Conservation (phyloP, 2,329 filamentous ascomycete genomes). For the Fusarium subglutinans region DNA sequence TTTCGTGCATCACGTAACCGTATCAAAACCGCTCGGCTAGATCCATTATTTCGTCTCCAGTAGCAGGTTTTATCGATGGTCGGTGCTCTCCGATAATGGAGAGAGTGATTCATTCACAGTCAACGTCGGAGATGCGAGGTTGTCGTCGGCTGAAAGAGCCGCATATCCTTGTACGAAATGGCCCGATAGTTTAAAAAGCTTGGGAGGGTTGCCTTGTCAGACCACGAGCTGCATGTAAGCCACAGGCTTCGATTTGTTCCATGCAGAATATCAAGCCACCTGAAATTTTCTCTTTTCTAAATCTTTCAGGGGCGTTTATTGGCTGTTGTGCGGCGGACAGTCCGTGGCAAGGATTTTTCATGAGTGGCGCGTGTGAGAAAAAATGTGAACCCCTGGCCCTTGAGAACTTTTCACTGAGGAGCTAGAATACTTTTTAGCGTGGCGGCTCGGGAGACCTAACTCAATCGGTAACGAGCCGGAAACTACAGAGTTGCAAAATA, state of each 20-base stretch:
- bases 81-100: constrained; percentile 20
- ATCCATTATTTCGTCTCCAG: neutral
- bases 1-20: constrained; percentile 22
- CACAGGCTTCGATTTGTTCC: neutral
- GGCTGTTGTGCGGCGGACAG: constrained; percentile 7
- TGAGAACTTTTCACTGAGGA: neutral
- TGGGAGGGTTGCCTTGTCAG: constrained; percentile 1
- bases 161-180: constrained; percentile 9
- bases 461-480: constrained; percentile 10
- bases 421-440: neutral
- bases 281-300: constrained; percentile 7
- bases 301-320: constrained; percentile 3
- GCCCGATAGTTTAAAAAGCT: neutral
- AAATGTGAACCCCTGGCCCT: neutral
- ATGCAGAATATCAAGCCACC: constrained; percentile 26
- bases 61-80: neutral
- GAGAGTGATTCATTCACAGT: constrained; percentile 1
- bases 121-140: constrained; percentile 24
- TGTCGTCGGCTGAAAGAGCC: constrained; percentile 26
- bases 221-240: constrained; percentile 29
- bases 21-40: neutral
- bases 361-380: constrained; percentile 1
- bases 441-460: constrained; percentile 10
- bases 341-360: constrained; percentile 22
- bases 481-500: constrained; percentile 8